These are phyloP conservation scores for Ilyonectria destructans DNA, from an alignment of 2,329 filamentous ascomycete genomes.

Conservation along the genomic window DNA sequence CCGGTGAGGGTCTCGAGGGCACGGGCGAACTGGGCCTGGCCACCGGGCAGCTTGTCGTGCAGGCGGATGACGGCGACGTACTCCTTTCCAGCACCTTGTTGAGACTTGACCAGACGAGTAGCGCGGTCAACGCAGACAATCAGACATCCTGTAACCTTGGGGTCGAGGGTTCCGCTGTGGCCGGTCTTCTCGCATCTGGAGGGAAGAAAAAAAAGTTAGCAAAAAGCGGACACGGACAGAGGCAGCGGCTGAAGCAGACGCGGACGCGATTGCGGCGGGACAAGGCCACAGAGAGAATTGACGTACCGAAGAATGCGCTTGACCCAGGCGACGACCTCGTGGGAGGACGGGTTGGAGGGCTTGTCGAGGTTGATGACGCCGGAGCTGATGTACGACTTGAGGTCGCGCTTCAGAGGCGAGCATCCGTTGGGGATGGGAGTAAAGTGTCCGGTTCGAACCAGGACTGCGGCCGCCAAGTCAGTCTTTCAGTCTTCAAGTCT, in stretches of 20 bases:
- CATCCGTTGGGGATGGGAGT: slow-evolving; percentile 96
- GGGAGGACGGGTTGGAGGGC: slow-evolving; percentile 96
- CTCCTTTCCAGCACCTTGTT: slow-evolving; percentile 99
- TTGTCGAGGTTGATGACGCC: slow-evolving; percentile 93
- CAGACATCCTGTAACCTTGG: slow-evolving; percentile 96
- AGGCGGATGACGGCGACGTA: slow-evolving; percentile 97
- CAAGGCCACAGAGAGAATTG: slow-evolving; percentile 14
- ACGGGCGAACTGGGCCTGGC: slow-evolving; percentile 92
- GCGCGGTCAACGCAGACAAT: slow-evolving; percentile 98
- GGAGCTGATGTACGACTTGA: slow-evolving; percentile 97
- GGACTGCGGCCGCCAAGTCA: slow-evolving; percentile 71
- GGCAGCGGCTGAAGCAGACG: too few relatives aligned
- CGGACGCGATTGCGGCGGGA: slow-evolving; percentile 35
- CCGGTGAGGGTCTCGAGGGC: slow-evolving; percentile 97
- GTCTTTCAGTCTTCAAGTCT: slow-evolving; percentile 28
- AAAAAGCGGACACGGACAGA: slow-evolving; percentile 22
- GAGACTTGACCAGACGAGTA: slow-evolving; percentile 97
- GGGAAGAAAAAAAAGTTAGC: slow-evolving; percentile 17
- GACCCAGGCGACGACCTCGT: slow-evolving; percentile 99
- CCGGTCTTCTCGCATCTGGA: slow-evolving; percentile 86
- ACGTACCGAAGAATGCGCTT: slow-evolving; percentile 93
- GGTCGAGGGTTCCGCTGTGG: slow-evolving; percentile 97
- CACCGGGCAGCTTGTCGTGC: slow-evolving; percentile 95
- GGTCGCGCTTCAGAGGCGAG: slow-evolving; percentile 91
- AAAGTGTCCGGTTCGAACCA: slow-evolving; percentile 95